Base-by-base conservation (phyloP, 192 early-diverging fungal species). In the Anaeromyces robustus region DNA sequence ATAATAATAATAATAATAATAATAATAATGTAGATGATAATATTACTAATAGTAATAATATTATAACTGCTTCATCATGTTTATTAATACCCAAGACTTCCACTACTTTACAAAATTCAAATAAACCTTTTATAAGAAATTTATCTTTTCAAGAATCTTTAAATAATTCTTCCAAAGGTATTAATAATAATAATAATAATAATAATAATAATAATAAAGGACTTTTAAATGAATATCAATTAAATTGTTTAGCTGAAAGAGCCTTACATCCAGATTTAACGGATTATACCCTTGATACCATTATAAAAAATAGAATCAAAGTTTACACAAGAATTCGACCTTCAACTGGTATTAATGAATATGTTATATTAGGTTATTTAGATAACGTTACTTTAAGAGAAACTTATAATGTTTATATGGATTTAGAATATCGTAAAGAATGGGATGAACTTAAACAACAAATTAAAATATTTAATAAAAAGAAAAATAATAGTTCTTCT, bases 371-470 rank as follows among this genome's bases (percentile, higher is more conserved):
- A n/a, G 52, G 52, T n/a, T 22, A 68, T 68, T 68, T 68, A 26
- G 26, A 68, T 68, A 68, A 68, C 0, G 52, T 68, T n/a, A n/a
- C 52, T 0, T n/a, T 68, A 68, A 26, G 26, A n/a, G 52, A 68
- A 68, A 26, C 52, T 22, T 68, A 68, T 68, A 26, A 68, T 31
- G 79, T 80, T 9, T 80, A 80, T 30, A 80, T 80, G 79, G 79
- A 80, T 77, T 77, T 80, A 19, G 79, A 80, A 29, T 80, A 80
- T 77, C 79, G 79, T 29, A 43, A 77, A 19, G 30, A 80, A 34
- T 80, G 79, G 79, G 79, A 80, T 77, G 77, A 80, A 30, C 26
- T 80, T 19, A 80, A 80, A 32, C 79, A 68, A n/a, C 52, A 68
- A 68, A 68, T 68, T 68, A 68, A 68, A n/a, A 26, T 68, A 9